Percentiles rank a stretch among this genome's conserved stretches.
These are phyloP conservation scores for Fusarium nanum DNA, from an alignment of 2,329 filamentous ascomycete species.

Conservation along the genomic window DNA sequence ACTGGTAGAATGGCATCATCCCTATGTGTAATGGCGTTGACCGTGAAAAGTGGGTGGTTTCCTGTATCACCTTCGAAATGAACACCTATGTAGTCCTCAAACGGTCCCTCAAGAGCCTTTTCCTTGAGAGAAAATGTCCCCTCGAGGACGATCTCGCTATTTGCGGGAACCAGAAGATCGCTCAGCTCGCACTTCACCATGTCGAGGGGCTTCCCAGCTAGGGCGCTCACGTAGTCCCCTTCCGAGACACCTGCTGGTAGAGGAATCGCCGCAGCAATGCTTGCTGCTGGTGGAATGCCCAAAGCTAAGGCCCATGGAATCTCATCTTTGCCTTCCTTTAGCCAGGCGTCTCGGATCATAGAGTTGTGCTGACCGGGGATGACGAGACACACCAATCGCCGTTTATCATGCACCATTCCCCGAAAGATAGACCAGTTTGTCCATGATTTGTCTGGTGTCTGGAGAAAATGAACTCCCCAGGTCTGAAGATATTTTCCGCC, in stretches of 20 bases:
- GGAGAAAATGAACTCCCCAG: slow-evolving; percentile 60
- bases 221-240: neutral
- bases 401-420: slow-evolving; percentile 60
- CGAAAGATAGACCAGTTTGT: slow-evolving; percentile 60
- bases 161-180: neutral
- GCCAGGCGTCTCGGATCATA: slow-evolving; percentile 60
- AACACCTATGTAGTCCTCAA: slow-evolving; percentile 6
- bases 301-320: slow-evolving; percentile 61
- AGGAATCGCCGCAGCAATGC: slow-evolving; percentile 51
- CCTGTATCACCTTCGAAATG: neutral
- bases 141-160: neutral
- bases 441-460: slow-evolving; percentile 59
- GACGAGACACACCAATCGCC: slow-evolving; percentile 55
- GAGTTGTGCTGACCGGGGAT: slow-evolving; percentile 60
- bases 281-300: slow-evolving; percentile 62
- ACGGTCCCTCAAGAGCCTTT: slow-evolving; percentile 2
- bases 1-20: neutral
- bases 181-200: slow-evolving; percentile 1
- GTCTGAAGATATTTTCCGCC: slow-evolving; percentile 65
- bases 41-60: slow-evolving; percentile 1
- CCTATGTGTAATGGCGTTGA: neutral
- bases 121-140: slow-evolving; percentile 2
- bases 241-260: neutral
- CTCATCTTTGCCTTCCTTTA: slow-evolving; percentile 54
- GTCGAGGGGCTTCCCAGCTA: neutral